phyloP scores from a whole-genome alignment of 805 yeast species.

The Metschnikowia anglica region DNA sequence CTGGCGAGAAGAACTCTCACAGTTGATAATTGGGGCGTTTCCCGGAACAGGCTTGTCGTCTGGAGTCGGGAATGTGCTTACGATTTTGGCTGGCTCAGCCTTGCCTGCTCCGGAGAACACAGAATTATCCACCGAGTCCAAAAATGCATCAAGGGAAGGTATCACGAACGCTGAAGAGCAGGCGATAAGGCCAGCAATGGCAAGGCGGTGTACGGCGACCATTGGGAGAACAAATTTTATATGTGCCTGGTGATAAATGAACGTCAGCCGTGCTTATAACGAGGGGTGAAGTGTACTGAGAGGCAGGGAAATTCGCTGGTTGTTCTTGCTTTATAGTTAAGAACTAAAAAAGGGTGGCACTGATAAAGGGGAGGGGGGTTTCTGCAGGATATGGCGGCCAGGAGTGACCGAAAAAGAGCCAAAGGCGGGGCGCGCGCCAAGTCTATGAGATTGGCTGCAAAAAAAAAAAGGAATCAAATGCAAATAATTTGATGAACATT shows the following conservation, averaged over 20 bases:
- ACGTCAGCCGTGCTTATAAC: background rate
- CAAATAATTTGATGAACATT: background rate
- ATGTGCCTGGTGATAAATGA: background rate
- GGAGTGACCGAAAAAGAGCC: conserved; percentile 3
- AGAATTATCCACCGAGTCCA: conserved; percentile 12
- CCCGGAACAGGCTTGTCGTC: conserved; percentile 81
- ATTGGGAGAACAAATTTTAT: background rate
- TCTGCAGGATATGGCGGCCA: conserved; percentile 7
- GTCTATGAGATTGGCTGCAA: conserved; percentile 7
- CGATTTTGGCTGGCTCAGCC: conserved; percentile 9
- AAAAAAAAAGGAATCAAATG: background rate
- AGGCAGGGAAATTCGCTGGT: background rate
- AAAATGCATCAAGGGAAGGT: conserved; percentile 16
- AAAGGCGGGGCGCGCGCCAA: conserved; percentile 10
- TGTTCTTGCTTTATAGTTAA: conserved; percentile 8
- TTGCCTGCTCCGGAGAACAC: conserved; percentile 4
- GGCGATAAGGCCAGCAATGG: conserved; percentile 14
- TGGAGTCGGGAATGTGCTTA: conserved; percentile 20
- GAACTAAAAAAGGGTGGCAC: conserved; percentile 4
- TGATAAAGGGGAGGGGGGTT: conserved; percentile 6
- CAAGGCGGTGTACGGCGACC: conserved; percentile 20
- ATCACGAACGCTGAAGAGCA: conserved; percentile 17
- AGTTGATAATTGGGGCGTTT: conserved; percentile 75
- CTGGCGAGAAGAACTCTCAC: conserved; percentile 68
- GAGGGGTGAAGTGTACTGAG: background rate